Conservation (phyloP, 2,329 filamentous ascomycete genomes). For the Biscogniauxia mediterranea region DNA sequence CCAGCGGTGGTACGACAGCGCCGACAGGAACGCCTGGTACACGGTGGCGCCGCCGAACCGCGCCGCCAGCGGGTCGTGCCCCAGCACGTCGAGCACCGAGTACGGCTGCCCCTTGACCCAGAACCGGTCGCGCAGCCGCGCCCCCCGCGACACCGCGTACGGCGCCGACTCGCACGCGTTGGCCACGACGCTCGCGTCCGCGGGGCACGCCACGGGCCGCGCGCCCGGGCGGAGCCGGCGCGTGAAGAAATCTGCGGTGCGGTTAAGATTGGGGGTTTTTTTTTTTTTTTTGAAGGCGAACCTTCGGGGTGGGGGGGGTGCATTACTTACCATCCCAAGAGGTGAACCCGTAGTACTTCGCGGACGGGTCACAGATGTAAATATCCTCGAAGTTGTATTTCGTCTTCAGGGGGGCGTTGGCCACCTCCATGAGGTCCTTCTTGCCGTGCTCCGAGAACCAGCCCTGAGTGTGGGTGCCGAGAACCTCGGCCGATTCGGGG, state of each 20-base stretch:
- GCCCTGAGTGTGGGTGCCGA: conserved; percentile 42
- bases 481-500: conserved; percentile 52
- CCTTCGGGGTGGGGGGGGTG: no score
- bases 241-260: conserved; percentile 51
- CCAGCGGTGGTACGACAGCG: conserved; percentile 62
- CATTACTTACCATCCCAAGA: conserved; percentile 53
- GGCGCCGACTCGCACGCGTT: conserved; percentile 58
- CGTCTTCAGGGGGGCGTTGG: conserved; percentile 45
- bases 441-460: conserved; percentile 55
- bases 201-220: conserved; percentile 47
- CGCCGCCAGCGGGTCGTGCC: conserved; percentile 42
- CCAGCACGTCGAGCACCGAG: conserved; percentile 53
- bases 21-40: conserved; percentile 60
- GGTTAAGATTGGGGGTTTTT: no score
- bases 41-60: conserved; percentile 55
- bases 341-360: conserved; percentile 53
- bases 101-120: conserved; percentile 62
- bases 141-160: conserved; percentile 37
- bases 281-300: no score
- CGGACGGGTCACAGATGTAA: conserved; percentile 56
- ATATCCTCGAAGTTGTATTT: conserved; percentile 55
- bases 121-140: conserved; percentile 50
- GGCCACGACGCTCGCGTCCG: conserved; percentile 49
- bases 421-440: conserved; percentile 49
- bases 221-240: conserved; percentile 45